Conservation (phyloP, 441 rosid species). For the Eutrema salsugineum region DNA sequence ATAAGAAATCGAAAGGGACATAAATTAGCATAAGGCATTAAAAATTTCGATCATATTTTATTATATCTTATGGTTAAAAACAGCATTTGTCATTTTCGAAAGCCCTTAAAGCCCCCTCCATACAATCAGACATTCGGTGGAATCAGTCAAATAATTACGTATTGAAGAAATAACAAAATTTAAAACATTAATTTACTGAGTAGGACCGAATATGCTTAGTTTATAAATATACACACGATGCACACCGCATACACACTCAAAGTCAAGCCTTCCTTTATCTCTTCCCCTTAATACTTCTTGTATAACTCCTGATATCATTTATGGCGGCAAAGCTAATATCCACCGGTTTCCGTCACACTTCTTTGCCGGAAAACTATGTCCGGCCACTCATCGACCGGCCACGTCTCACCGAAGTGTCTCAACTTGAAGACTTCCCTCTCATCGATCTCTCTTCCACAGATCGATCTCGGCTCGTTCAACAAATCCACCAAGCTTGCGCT, state of each 20-base stretch:
- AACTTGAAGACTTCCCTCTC: conserved; percentile 48
- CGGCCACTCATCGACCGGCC: conserved; percentile 63
- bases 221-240: not conserved
- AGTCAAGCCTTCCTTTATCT: conserved; percentile 9
- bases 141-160: not conserved
- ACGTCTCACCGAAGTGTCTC: conserved; percentile 50
- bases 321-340: conserved; percentile 69
- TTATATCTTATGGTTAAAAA: not conserved
- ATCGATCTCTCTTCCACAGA: conserved; percentile 47
- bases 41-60: not conserved
- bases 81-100: not conserved
- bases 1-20: not conserved
- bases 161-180: not conserved
- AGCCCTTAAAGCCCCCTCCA: not conserved
- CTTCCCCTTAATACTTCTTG: conserved; percentile 6
- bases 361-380: conserved; percentile 53
- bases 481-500: conserved; percentile 44
- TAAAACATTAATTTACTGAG: not conserved
- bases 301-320: not conserved
- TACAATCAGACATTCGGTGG: not conserved
- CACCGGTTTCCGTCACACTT: conserved; percentile 41
- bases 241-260: not conserved
- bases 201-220: not conserved
- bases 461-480: conserved; percentile 34
- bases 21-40: not conserved